A percentile compares a stretch with the other conserved stretches of the same genome.
Evolutionary conservation across 805 yeast species (phyloP).

Genomic region (Metschnikowia lunata): DNA sequence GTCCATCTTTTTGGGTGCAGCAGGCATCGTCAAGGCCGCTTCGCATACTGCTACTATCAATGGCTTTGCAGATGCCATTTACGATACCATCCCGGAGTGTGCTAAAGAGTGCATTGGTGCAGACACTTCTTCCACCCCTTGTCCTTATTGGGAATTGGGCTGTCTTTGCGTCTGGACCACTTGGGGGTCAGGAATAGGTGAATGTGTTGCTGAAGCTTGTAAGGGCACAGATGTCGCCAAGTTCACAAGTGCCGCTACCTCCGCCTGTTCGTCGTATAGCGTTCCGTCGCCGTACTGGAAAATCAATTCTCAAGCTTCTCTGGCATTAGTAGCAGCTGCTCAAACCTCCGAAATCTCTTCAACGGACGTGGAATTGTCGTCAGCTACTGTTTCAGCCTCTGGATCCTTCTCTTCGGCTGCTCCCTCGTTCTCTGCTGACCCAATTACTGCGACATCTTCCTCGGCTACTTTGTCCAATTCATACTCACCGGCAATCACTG

Average conservation of each 20-base stretch:
- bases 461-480: neutral
- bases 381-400: neutral
- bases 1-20: constrained; percentile 8
- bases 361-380: too few relatives aligned
- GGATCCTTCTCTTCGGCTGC: neutral
- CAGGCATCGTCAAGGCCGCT: constrained; percentile 4
- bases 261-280: constrained; percentile 11
- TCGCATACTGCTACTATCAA: constrained; percentile 37
- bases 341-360: neutral
- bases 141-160: constrained; percentile 17
- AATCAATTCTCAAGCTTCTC: constrained; percentile 3
- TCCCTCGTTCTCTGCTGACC: neutral
- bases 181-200: constrained; percentile 10
- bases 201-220: constrained; percentile 12
- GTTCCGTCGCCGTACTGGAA: constrained; percentile 21
- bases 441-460: neutral
- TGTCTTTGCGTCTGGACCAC: constrained; percentile 14
- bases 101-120: constrained; percentile 11
- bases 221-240: constrained; percentile 7
- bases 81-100: constrained; percentile 10
- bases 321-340: constrained; percentile 4
- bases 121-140: constrained; percentile 6
- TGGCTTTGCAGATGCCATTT: constrained; percentile 32
- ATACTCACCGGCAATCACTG: neutral
- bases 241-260: constrained; percentile 9